Conservation (phyloP, 2,329 filamentous ascomycete species). For the Chaetomiaceae sp. region DNA sequence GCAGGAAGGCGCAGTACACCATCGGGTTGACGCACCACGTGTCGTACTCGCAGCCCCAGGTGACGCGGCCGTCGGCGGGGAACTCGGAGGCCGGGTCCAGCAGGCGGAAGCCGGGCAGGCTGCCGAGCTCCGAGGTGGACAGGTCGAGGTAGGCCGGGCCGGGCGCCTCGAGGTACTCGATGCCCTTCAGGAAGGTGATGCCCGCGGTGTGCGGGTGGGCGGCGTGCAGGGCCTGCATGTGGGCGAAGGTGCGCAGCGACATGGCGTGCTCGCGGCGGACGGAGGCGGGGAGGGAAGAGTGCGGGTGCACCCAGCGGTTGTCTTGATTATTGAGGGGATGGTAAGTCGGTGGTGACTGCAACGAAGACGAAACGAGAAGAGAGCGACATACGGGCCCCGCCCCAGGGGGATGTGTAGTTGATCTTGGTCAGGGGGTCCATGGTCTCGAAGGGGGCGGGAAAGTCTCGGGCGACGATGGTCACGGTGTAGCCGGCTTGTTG, state of each 20-base stretch:
- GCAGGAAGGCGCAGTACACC: constrained; percentile 44
- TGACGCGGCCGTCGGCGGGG: constrained; percentile 35
- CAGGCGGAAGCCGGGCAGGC: constrained; percentile 34
- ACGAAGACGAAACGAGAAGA: too few species aligned
- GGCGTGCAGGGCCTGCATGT: constrained; percentile 33
- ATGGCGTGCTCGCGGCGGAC: constrained; percentile 37
- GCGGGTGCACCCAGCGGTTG: constrained; percentile 44
- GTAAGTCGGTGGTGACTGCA: too few species aligned
- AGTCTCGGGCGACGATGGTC: constrained; percentile 41
- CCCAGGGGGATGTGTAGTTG: constrained; percentile 54
- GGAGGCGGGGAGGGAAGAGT: constrained; percentile 25
- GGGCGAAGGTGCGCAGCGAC: constrained; percentile 36
- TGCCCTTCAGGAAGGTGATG: constrained; percentile 42
- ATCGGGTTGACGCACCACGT: constrained; percentile 52
- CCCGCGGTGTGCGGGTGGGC: constrained; percentile 34
- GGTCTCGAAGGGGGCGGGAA: constrained; percentile 42
- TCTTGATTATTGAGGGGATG: constrained; percentile 24
- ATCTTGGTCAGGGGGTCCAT: constrained; percentile 35
- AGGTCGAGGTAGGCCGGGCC: constrained; percentile 34
- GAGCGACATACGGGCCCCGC: constrained; percentile 36
- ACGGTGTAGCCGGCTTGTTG: constrained; percentile 36
- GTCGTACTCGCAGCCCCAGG: constrained; percentile 45
- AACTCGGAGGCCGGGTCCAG: constrained; percentile 31
- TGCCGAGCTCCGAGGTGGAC: constrained; percentile 28
- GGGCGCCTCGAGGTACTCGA: constrained; percentile 48